Conservation (phyloP, 345 rosid species). For the Sisymbrium altissimum region DNA sequence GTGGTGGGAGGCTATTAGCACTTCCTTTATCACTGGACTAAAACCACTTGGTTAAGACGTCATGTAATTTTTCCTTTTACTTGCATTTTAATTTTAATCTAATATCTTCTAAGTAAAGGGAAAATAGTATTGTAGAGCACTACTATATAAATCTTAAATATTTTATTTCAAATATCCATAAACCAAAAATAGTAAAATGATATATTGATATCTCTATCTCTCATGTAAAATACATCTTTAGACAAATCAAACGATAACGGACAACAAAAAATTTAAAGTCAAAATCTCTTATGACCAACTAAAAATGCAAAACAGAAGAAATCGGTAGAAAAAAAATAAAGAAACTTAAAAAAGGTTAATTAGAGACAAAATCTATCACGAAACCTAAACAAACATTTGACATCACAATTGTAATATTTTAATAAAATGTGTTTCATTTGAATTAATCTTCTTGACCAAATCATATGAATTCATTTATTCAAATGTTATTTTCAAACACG, state of each 20-base stretch:
- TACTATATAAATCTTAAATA: neutral
- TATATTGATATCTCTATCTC: too few species aligned
- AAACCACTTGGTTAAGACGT: too few species aligned
- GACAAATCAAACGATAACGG: neutral
- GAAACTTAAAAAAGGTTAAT: neutral
- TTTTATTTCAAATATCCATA: neutral
- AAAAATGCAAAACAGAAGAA: neutral
- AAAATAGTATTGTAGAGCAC: neutral
- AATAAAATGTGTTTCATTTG: neutral
- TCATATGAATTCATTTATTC: neutral
- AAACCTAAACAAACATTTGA: neutral
- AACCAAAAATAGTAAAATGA: neutral
- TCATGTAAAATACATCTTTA: too few species aligned
- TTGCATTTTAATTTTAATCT: too few species aligned
- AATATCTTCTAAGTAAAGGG: too few species aligned
- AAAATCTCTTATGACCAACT: neutral
- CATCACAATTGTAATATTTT: neutral
- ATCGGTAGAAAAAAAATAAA: neutral
- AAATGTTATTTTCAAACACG: neutral
- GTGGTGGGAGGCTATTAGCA: too few species aligned
- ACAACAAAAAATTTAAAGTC: too few species aligned
- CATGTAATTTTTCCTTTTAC: neutral
- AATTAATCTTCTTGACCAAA: neutral
- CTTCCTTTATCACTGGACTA: too few species aligned
- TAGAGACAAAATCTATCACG: neutral